Conservation (phyloP, 257 asterid genomes). For the Galeopsis tetrahit region DNA sequence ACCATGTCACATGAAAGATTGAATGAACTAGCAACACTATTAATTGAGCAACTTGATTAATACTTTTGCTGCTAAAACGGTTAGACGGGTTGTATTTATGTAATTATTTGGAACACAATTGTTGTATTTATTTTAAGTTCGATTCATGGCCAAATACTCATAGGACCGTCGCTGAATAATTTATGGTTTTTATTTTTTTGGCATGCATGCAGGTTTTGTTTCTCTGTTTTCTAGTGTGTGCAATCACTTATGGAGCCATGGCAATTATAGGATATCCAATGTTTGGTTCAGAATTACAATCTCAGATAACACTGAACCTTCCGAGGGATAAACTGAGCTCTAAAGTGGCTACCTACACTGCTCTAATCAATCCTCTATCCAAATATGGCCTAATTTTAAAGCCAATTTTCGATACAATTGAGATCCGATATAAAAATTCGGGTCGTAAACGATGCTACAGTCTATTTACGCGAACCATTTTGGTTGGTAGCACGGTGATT, state of each 20-base stretch:
- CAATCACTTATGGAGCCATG: conserved; percentile 34
- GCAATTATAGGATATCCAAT: not conserved
- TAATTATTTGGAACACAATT: too few species aligned
- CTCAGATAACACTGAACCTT: conserved; percentile 67
- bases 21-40: too few species aligned
- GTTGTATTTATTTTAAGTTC: too few species aligned
- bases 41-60: too few species aligned
- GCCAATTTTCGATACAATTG: conserved; percentile 48
- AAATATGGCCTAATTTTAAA: conserved; percentile 62
- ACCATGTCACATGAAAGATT: too few species aligned
- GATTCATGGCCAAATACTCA: too few species aligned
- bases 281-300: conserved; percentile 9
- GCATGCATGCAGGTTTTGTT: conserved; percentile 52
- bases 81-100: too few species aligned
- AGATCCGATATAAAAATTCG: conserved; percentile 22
- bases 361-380: conserved; percentile 60
- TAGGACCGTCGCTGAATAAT: too few species aligned
- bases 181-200: not conserved
- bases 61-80: too few species aligned
- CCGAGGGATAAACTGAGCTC: conserved; percentile 48
- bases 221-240: conserved; percentile 48
- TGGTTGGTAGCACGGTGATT: conserved; percentile 49
- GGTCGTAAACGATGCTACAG: conserved; percentile 22
- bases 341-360: conserved; percentile 58
- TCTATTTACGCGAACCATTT: conserved; percentile 23